A percentile compares a stretch with the other conserved stretches of the same genome.
phyloP scores from a whole-genome alignment of 2,329 filamentous ascomycete genomes.

The Claviceps humidiphila region DNA sequence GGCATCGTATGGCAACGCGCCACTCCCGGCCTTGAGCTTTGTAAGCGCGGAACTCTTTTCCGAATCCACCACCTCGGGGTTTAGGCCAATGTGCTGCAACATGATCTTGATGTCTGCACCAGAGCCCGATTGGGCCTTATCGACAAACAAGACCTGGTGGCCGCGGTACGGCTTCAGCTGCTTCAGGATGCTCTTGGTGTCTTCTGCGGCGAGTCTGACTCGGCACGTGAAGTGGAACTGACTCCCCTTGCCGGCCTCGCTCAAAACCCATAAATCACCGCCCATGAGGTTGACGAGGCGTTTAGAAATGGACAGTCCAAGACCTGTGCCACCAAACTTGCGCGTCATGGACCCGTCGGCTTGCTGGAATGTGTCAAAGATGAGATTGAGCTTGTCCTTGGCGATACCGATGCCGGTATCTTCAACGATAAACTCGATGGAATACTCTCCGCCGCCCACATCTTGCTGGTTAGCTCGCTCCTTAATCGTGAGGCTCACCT shows the following conservation, averaged over 20 bases:
- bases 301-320: conserved; percentile 91
- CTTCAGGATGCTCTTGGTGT: conserved; percentile 64
- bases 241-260: conserved; percentile 80
- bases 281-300: conserved; percentile 92
- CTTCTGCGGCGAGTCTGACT: conserved; percentile 70
- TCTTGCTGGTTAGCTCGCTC: conserved; percentile 49
- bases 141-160: conserved; percentile 87
- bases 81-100: conserved; percentile 64
- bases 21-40: conserved; percentile 34
- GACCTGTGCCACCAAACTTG: conserved; percentile 88
- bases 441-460: conserved; percentile 61
- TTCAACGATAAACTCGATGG: conserved; percentile 88
- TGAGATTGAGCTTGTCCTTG: conserved; percentile 86
- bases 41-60: conserved; percentile 49
- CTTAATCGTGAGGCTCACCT: conserved; percentile 88
- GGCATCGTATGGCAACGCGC: conserved; percentile 71
- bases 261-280: conserved; percentile 91
- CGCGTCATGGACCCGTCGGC: conserved; percentile 93
- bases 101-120: conserved; percentile 65
- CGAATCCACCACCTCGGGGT: conserved; percentile 75
- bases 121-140: conserved; percentile 71
- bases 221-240: conserved; percentile 94
- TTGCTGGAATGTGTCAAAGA: conserved; percentile 98
- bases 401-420: conserved; percentile 97
- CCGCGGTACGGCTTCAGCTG: conserved; percentile 83